Conservation (phyloP, 2,329 filamentous ascomycete genomes). For the Arthrobotrys iridis region DNA sequence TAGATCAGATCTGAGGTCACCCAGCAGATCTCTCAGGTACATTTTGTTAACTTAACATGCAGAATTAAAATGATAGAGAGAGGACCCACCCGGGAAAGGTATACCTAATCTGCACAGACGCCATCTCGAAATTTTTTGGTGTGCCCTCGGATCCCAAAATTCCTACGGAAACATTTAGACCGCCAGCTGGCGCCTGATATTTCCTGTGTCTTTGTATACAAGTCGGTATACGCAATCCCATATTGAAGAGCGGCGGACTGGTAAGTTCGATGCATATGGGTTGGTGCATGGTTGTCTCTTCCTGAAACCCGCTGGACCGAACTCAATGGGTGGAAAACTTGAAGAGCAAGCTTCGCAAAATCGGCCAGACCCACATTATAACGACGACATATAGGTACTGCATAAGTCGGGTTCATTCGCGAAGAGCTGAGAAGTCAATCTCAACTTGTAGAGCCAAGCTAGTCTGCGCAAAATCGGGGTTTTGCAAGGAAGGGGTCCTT, state of each 20-base stretch:
- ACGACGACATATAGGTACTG: neutral
- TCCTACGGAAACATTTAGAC: constrained; percentile 44
- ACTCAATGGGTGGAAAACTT: neutral
- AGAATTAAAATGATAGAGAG: neutral
- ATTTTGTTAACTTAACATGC: constrained; percentile 3
- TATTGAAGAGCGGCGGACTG: neutral
- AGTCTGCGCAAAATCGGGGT: constrained; percentile 2
- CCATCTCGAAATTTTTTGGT: constrained; percentile 12
- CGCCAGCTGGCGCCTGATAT: constrained; percentile 43
- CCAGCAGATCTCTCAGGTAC: constrained; percentile 40
- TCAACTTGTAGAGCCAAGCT: constrained; percentile 34
- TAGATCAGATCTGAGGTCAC: constrained; percentile 26
- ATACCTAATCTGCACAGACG: constrained; percentile 50
- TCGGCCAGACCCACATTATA: constrained; percentile 17
- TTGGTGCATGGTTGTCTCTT: constrained; percentile 37
- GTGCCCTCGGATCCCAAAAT: constrained; percentile 33
- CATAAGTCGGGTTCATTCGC: neutral
- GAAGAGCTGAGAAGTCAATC: constrained; percentile 17
- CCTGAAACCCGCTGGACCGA: constrained; percentile 25
- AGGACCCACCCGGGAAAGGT: constrained; percentile 37
- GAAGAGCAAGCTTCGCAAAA: constrained; percentile 25
- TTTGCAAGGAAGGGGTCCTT: neutral
- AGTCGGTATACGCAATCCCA: constrained; percentile 21
- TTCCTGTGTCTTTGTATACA: constrained; percentile 1
- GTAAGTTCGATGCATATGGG: constrained; percentile 20